Base-by-base conservation (phyloP, 2,329 filamentous ascomycete species). In the Leptographium procerum region DNA sequence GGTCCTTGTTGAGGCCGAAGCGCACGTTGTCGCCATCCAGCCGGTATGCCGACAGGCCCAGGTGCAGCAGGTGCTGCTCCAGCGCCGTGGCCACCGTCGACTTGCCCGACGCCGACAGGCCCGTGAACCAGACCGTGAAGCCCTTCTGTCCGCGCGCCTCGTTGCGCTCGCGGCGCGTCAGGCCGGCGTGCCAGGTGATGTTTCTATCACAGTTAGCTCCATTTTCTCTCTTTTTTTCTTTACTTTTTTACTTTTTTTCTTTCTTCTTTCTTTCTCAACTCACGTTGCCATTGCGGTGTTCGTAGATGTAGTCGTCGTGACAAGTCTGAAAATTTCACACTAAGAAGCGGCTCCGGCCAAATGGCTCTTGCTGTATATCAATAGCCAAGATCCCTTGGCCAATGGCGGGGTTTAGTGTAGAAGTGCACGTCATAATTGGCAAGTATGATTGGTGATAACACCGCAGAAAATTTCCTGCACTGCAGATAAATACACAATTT, bases 1-100 rank as follows among this genome's bases (percentile, higher is more conserved):
- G 82, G 77, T 97, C 92, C 75, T 95, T 95, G 84, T 97, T 99
- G 65, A 99, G 81, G 19, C 94, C 94, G 77, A 97, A 96, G 61
- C 94, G 92, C 65, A 99, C 87, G 75, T 99, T 99, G 82, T 99
- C 94, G 68, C 92, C 94, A 74, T 99, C 94, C 33, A 99, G 86
- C 57, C 94, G 86, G 82, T 99, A 99, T 61, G 91, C 88, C 58
- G 86, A 78, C 56, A 94, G 77, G 50, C 86, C 87, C 13, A 89
- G 81, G 72, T 95, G 91, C 58, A 99, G 84, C 36, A 99, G 86
- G 73, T 96, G 91, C 77, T 96, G 92, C 79, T 99, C 94, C 47
- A 99, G 88, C 19, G 94, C 94, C 3, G 90, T 95, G 58, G 94
- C 94, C 62, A 99, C 89, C 60, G 94, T 99, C 56, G 92, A 96